phyloP scores from a whole-genome alignment of 441 rosid genomes.

The Corymbia citriodora region DNA sequence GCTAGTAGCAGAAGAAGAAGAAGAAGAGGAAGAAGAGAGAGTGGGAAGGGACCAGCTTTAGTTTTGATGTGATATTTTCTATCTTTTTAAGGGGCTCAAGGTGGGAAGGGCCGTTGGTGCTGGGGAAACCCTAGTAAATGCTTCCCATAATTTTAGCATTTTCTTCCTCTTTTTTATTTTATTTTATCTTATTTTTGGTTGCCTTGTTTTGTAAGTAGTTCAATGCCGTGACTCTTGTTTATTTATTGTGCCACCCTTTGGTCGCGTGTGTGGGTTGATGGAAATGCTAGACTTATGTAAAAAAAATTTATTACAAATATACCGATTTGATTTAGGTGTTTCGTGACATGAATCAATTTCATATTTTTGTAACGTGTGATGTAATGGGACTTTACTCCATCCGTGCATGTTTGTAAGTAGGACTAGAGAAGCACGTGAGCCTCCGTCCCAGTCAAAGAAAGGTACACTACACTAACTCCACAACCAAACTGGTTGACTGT shows the following conservation, averaged over 20 bases:
- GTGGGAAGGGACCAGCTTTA: background rate
- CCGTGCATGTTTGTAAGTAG: background rate
- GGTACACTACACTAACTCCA: background rate
- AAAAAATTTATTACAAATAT: background rate
- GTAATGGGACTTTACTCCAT: background rate
- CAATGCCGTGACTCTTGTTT: background rate
- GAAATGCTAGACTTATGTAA: background rate
- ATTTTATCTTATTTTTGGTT: background rate
- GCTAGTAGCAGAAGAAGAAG: background rate
- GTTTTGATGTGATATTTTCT: background rate
- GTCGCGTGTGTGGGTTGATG: background rate
- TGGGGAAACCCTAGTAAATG: slow-evolving; percentile 15
- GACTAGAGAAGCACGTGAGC: background rate
- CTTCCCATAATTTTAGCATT: background rate
- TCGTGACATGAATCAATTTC: too few species aligned
- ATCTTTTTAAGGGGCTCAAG: slow-evolving; percentile 20
- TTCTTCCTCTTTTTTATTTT: background rate
- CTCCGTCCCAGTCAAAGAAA: background rate
- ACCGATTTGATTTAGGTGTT: too few species aligned
- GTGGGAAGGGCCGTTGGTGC: slow-evolving; percentile 24
- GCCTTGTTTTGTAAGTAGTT: background rate
- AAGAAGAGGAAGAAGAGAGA: background rate
- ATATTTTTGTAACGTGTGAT: background rate
- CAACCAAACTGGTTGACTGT: background rate
- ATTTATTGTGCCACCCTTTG: background rate